phyloP scores from a whole-genome alignment of 495 filamentous ascomycete species.

The Lasiosphaeria miniovina region DNA sequence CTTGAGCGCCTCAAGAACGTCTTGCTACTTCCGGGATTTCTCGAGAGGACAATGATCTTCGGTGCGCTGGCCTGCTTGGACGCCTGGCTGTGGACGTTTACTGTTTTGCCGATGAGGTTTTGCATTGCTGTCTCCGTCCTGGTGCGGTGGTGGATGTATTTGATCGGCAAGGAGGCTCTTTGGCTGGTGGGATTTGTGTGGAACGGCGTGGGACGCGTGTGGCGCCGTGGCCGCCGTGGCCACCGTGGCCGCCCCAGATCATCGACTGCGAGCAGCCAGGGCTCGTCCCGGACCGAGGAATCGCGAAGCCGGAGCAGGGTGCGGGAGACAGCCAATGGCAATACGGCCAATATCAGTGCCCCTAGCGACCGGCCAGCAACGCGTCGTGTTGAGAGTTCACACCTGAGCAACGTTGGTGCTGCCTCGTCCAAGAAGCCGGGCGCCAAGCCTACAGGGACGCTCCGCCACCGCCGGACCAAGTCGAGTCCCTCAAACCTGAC shows the following conservation, averaged over 20 bases:
- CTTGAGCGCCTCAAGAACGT: slow-evolving; percentile 92
- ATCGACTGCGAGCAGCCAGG: slow-evolving; percentile 23
- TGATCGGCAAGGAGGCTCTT: slow-evolving; percentile 60
- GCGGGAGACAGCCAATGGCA: slow-evolving; percentile 30
- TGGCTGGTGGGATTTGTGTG: slow-evolving; percentile 72
- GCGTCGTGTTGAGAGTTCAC: slow-evolving; percentile 10
- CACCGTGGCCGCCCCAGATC: slow-evolving; percentile 45
- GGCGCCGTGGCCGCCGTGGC: slow-evolving; percentile 55
- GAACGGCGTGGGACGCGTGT: slow-evolving; percentile 71
- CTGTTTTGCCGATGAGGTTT: slow-evolving; percentile 88
- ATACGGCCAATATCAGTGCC: neutral
- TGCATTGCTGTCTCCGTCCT: slow-evolving; percentile 76
- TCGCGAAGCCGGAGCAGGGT: slow-evolving; percentile 38
- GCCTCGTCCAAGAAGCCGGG: slow-evolving; percentile 8
- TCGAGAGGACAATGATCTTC: slow-evolving; percentile 87
- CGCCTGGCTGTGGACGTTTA: slow-evolving; percentile 96
- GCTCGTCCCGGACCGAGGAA: slow-evolving; percentile 29
- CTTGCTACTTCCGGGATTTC: slow-evolving; percentile 69
- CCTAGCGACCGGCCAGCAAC: slow-evolving; percentile 1
- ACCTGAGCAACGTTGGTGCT: neutral
- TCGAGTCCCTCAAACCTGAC: slow-evolving; percentile 80
- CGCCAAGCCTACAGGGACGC: slow-evolving; percentile 26
- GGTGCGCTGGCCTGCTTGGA: slow-evolving; percentile 88
- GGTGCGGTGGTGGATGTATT: slow-evolving; percentile 65
- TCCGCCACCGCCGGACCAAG: slow-evolving; percentile 70